phyloP scores from a whole-genome alignment of 352 stramenopile genomes.

The Aphanomyces cochlioides region DNA sequence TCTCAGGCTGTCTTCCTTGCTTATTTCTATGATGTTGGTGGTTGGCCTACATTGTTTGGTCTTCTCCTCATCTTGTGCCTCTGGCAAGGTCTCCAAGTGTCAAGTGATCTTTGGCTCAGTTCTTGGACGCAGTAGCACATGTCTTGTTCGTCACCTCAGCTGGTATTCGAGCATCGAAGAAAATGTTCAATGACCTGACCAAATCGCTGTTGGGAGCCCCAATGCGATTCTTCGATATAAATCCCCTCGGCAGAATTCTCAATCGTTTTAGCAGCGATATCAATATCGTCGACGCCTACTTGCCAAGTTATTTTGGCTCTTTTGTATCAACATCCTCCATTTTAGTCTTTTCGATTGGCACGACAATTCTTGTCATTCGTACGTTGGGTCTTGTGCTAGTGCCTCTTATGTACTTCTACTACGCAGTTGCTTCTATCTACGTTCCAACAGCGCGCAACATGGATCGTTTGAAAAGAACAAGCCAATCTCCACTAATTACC shows the following conservation, averaged over 20 bases:
- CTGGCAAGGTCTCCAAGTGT: slow-evolving; percentile 11
- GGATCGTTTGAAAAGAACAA: slow-evolving; percentile 10
- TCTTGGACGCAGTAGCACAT: slow-evolving; percentile 4
- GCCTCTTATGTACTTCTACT: neutral
- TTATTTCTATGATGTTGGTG: slow-evolving; percentile 9
- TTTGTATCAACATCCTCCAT: slow-evolving; percentile 13
- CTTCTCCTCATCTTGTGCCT: neutral
- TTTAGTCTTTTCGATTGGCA: slow-evolving; percentile 5
- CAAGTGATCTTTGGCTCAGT: slow-evolving; percentile 23
- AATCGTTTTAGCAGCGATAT: slow-evolving; percentile 1
- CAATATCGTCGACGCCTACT: neutral
- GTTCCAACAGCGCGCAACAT: slow-evolving; percentile 37
- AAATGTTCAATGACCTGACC: neutral
- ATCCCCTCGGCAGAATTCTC: neutral
- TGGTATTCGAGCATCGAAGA: neutral
- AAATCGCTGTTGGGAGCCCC: neutral
- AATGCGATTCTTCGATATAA: neutral
- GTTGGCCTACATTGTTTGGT: neutral
- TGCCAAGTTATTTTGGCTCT: neutral
- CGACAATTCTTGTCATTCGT: neutral
- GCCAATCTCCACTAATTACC: slow-evolving; percentile 30
- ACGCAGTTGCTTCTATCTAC: neutral
- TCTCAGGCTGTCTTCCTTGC: neutral
- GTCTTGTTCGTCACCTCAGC: neutral
- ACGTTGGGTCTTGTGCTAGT: slow-evolving; percentile 3